phyloP scores from a whole-genome alignment of 441 rosid species.

The Monsonia emarginata region DNA sequence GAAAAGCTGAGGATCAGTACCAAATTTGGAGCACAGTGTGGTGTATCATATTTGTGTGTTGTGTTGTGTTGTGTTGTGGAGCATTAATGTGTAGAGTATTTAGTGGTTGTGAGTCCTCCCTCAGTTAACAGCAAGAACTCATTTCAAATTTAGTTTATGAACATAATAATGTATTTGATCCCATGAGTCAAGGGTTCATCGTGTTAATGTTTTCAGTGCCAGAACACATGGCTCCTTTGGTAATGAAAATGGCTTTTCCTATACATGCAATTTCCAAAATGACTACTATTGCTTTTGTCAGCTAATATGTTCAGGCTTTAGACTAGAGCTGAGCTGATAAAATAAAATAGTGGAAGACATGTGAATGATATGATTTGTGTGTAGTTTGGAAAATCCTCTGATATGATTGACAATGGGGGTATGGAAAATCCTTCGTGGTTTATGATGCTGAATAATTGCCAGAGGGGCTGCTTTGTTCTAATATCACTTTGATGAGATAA shows the following conservation, averaged over 20 bases:
- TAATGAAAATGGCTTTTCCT: constrained; percentile 6
- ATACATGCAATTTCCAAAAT: no score
- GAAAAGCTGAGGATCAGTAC: constrained; percentile 33
- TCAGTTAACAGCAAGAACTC: not conserved
- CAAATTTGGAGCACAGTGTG: constrained; percentile 21
- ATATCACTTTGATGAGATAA: no score
- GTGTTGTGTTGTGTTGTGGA: not conserved
- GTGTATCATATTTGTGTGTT: not conserved
- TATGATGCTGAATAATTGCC: no score
- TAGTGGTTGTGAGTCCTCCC: not conserved
- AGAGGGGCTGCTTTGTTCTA: no score
- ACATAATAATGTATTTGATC: not conserved
- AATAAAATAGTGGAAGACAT: no score
- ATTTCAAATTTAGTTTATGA: not conserved
- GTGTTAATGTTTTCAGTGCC: not conserved
- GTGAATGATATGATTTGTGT: no score
- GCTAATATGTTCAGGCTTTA: no score
- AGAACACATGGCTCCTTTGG: not conserved
- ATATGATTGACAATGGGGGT: no score
- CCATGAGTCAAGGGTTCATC: not conserved
- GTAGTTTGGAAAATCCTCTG: no score
- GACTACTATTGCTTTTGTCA: no score
- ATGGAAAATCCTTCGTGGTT: no score
- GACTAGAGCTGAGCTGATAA: no score
- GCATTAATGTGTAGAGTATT: not conserved